Base-by-base conservation (phyloP, 75 land plant species). In the Sequoia sempervirens region DNA sequence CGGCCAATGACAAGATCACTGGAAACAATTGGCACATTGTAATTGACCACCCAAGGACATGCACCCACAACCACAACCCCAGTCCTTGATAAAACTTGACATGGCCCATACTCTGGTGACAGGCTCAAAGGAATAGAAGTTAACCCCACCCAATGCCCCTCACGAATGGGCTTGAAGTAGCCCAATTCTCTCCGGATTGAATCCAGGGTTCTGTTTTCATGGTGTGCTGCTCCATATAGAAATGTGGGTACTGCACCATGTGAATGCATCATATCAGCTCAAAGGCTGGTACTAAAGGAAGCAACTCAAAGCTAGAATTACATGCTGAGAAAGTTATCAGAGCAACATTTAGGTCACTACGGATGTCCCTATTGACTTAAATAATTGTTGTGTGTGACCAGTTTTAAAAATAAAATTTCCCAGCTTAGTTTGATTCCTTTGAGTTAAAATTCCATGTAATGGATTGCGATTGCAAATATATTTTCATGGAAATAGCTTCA, bases 61-160 rank as follows among this genome's bases (percentile, higher is more conserved):
- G 99, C 94, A 38, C 99, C 99, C 34, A 96, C 88, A 18, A 92
- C 86, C 47, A 96, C 86, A 23, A 97, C 90, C 7, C 99, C 99
- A 82, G 84, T 93, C 28, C 84, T 84, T 84, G 70, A 80, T 45
- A 56, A 61, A 12, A 80, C 90, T 43, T 82, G 78, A 36, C 43
- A 2, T 61, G 99, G 98, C 52, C 99, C 99, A 46, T 80, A 89
- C 81, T 97, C 96, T 70, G 99, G 93, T 46, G 84, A 83, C 50
- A 90, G 81, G 34, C 50, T 73, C 36, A 90, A 76, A 15, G 80
- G 37, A 46, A 88, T 82, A 37, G 85, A 75, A 13, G 83, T 37
- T 30, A 89, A 87, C 12, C 99, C 99, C 26, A 50, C 69, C 99
- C 99, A 97, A 20, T 90, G 87, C 28, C 84, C 91, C 23, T 13